phyloP scores from a whole-genome alignment of 2,329 filamentous ascomycete genomes.

The Didymella keratinophila region DNA sequence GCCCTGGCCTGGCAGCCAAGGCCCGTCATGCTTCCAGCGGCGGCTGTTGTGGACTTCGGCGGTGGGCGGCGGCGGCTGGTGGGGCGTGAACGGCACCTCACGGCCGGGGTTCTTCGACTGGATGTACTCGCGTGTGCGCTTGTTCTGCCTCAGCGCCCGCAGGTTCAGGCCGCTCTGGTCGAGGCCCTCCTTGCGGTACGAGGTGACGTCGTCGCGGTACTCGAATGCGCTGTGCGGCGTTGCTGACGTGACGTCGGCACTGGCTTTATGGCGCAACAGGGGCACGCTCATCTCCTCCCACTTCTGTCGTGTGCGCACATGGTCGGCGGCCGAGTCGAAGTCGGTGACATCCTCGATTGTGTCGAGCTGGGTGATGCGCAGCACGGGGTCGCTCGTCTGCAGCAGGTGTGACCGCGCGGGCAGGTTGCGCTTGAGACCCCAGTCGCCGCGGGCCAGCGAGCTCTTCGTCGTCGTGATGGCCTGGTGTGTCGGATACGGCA shows the following conservation, averaged over 20 bases:
- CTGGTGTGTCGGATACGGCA: constrained; percentile 80
- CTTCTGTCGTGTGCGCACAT: constrained; percentile 81
- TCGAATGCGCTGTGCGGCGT: constrained; percentile 44
- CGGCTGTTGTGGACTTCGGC: constrained; percentile 34
- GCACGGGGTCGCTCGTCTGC: constrained; percentile 72
- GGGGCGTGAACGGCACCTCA: constrained; percentile 26
- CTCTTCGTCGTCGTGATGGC: constrained; percentile 79
- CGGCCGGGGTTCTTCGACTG: constrained; percentile 27
- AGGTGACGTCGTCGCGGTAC: constrained; percentile 42
- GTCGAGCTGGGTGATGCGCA: constrained; percentile 81
- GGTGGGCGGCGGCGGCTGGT: constrained; percentile 34
- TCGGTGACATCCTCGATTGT: constrained; percentile 89
- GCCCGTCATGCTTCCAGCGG: constrained; percentile 66
- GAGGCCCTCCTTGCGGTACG: constrained; percentile 39
- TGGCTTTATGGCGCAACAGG: constrained; percentile 58
- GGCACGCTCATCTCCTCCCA: constrained; percentile 83
- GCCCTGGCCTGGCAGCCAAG: constrained; percentile 65
- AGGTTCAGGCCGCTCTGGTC: constrained; percentile 40
- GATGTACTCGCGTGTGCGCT: constrained; percentile 17
- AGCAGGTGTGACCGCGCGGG: constrained; percentile 75
- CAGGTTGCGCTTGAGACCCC: constrained; percentile 88
- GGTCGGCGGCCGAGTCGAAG: constrained; percentile 82
- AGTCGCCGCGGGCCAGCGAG: constrained; percentile 81
- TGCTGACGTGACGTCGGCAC: constrained; percentile 23
- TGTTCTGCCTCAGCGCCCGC: constrained; percentile 35